These are phyloP conservation scores for Ensete ventricosum DNA, from an alignment of 176 grass and related monocot species.

Conservation along the genomic window DNA sequence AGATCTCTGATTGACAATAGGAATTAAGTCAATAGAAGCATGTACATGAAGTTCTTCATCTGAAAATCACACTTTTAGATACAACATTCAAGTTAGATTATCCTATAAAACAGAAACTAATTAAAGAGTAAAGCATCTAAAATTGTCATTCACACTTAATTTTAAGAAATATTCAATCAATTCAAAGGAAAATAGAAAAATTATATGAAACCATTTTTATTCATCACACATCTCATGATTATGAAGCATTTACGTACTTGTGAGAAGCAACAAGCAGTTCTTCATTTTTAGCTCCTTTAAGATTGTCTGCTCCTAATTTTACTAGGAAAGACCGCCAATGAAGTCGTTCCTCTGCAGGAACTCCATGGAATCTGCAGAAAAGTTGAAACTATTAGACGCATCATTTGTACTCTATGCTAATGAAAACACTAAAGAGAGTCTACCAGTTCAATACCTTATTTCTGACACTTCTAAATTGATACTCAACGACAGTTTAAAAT, in stretches of 20 bases:
- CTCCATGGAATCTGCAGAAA: constrained; percentile 71
- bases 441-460: too few species aligned
- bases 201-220: background rate
- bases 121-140: background rate
- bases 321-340: constrained; percentile 94
- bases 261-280: constrained; percentile 87
- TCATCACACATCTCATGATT: background rate
- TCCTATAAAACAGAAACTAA: background rate
- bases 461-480: too few species aligned
- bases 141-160: background rate
- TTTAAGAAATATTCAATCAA: background rate
- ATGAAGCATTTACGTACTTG: constrained; percentile 35
- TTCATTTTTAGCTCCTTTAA: constrained; percentile 83
- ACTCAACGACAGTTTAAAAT: too few species aligned
- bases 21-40: background rate
- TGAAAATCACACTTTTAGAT: background rate
- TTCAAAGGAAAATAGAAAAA: too few species aligned
- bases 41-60: background rate
- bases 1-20: background rate
- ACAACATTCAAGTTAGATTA: background rate
- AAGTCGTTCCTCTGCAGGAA: constrained; percentile 84
- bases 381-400: background rate
- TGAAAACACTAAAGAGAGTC: too few species aligned
- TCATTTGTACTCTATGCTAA: too few species aligned
- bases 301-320: constrained; percentile 87